These are phyloP conservation scores for Pseudogymnoascus sp. DNA, from an alignment of 2,329 filamentous ascomycete species.

Conservation along the genomic window DNA sequence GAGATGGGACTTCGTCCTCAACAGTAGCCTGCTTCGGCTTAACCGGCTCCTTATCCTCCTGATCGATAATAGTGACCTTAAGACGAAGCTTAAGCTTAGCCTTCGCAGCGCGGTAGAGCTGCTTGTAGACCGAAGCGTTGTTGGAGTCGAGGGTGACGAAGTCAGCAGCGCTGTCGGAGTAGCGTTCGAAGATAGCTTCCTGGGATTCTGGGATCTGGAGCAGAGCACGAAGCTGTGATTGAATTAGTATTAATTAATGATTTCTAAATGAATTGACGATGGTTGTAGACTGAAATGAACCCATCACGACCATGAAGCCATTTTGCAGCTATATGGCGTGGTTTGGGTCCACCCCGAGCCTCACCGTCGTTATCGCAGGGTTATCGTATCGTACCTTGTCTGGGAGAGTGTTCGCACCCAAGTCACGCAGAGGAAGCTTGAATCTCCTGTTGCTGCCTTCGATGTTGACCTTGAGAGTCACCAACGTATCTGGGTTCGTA, in stretches of 20 bases:
- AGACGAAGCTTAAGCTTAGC: constrained; percentile 96
- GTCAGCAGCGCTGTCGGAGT: constrained; percentile 80
- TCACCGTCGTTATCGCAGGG: not conserved
- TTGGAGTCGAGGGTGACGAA: constrained; percentile 72
- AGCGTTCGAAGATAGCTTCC: constrained; percentile 73
- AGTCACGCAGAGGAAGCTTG: constrained; percentile 82
- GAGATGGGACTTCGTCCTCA: constrained; percentile 38
- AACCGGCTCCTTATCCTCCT: constrained; percentile 24
- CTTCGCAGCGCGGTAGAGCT: constrained; percentile 92
- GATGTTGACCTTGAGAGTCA: constrained; percentile 72
- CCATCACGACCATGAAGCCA: constrained; percentile 25
- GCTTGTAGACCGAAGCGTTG: constrained; percentile 85
- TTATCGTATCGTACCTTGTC: constrained; percentile 66
- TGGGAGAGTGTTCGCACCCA: constrained; percentile 65
- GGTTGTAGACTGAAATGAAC: not conserved
- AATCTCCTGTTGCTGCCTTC: constrained; percentile 71
- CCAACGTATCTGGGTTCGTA: constrained; percentile 55
- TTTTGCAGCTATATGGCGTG: constrained; percentile 15
- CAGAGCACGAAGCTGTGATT: constrained; percentile 56
- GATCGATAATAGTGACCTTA: constrained; percentile 49
- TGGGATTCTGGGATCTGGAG: constrained; percentile 57
- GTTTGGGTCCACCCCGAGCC: not conserved
- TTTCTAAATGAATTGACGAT: not conserved
- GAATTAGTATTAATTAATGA: constrained; percentile 20
- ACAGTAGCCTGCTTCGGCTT: constrained; percentile 35